A percentile compares a stretch with the other conserved stretches of the same genome.
phyloP scores from a whole-genome alignment of 2,329 filamentous ascomycete species.

The Chaetomiaceae sp. region DNA sequence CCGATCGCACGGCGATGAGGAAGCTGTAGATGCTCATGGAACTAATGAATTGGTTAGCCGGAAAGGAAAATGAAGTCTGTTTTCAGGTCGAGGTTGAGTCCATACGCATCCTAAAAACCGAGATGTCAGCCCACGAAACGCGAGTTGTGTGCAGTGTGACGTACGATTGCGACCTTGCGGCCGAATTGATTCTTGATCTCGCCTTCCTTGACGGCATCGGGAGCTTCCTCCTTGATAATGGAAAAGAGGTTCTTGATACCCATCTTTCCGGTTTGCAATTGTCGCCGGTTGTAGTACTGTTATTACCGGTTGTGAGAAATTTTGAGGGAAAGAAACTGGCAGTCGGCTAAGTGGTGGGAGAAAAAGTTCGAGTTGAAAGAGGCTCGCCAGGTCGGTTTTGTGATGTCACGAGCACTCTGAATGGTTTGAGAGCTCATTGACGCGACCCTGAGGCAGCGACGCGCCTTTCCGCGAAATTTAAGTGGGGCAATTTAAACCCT shows the following conservation, averaged over 20 bases:
- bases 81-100: not conserved
- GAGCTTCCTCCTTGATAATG: conserved; percentile 86
- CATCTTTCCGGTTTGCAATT: conserved; percentile 37
- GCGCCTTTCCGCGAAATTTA: conserved; percentile 14
- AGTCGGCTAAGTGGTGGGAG: too few relatives aligned
- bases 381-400: not conserved
- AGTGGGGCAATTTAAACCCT: conserved; percentile 16
- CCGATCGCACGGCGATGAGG: conserved; percentile 92
- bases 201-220: conserved; percentile 90
- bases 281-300: not conserved
- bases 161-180: conserved; percentile 93
- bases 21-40: conserved; percentile 99
- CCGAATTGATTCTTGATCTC: conserved; percentile 99
- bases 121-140: conserved; percentile 8
- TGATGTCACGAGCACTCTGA: conserved; percentile 19
- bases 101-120: conserved; percentile 52
- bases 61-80: not conserved
- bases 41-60: conserved; percentile 13
- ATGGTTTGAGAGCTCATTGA: not conserved
- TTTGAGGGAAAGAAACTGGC: not conserved
- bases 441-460: conserved; percentile 9
- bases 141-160: conserved; percentile 32
- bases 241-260: conserved; percentile 70
- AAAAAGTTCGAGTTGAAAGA: not conserved
- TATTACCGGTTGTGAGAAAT: too few relatives aligned